Conservation (phyloP, 1,284 basidiomycete genomes). For the Tilletia setariae region DNA sequence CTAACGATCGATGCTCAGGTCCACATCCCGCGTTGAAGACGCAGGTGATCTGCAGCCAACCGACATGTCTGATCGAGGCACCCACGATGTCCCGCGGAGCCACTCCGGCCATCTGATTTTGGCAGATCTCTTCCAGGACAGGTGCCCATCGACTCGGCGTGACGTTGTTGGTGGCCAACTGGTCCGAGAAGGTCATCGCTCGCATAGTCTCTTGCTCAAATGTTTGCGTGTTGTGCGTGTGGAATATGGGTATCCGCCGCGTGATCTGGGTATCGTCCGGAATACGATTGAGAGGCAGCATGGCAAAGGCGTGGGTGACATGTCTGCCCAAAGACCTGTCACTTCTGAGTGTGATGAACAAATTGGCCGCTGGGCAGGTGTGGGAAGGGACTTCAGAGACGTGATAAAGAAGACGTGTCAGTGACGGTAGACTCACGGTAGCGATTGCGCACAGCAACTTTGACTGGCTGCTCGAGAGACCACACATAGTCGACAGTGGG, state of each 20-base stretch:
- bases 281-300: slow-evolving; percentile 36
- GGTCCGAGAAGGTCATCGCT: slow-evolving; percentile 26
- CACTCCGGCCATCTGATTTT: slow-evolving; percentile 14
- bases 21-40: slow-evolving; percentile 40
- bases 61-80: slow-evolving; percentile 25
- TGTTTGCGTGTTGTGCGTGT: slow-evolving; percentile 24
- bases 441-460: slow-evolving; percentile 32
- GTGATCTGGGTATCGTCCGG: slow-evolving; percentile 26
- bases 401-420: not conserved
- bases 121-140: slow-evolving; percentile 36
- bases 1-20: slow-evolving; percentile 33
- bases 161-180: slow-evolving; percentile 19
- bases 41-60: slow-evolving; percentile 40
- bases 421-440: slow-evolving; percentile 18
- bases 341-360: slow-evolving; percentile 36
- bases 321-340: slow-evolving; percentile 37
- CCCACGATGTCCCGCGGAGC: slow-evolving; percentile 21
- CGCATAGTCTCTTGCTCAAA: slow-evolving; percentile 41
- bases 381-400: no score
- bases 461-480: slow-evolving; percentile 29
- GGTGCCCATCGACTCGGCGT: slow-evolving; percentile 18
- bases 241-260: slow-evolving; percentile 17
- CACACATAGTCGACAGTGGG: slow-evolving; percentile 32
- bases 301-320: slow-evolving; percentile 33
- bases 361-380: not conserved